Evolutionary conservation across 805 yeast genomes (phyloP).

Genomic region (Debaryomyces maramus): DNA sequence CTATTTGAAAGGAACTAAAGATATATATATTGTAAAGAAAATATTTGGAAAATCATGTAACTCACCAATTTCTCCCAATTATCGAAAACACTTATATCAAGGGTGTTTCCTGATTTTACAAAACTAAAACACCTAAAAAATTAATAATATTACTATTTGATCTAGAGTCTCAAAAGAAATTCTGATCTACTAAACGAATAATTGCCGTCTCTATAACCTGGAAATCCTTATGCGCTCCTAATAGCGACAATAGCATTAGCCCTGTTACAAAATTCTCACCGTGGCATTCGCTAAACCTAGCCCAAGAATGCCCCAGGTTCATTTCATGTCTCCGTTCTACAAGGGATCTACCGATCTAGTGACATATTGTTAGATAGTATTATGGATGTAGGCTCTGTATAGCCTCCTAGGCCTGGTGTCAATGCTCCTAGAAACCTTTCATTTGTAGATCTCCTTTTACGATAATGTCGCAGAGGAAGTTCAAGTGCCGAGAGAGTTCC

Average conservation of each 20-base stretch:
- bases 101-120: conserved; percentile 7
- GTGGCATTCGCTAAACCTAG: too few species aligned
- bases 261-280: too few species aligned
- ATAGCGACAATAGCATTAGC: background rate
- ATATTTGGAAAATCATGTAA: background rate
- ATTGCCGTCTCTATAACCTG: conserved; percentile 1
- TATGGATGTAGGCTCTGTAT: too few species aligned
- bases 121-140: conserved; percentile 2
- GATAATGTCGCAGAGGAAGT: too few species aligned
- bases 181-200: background rate
- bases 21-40: background rate
- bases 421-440: conserved; percentile 1
- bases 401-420: too few species aligned
- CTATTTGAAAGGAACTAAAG: background rate
- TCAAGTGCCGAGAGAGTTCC: too few species aligned
- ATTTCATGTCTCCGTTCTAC: too few species aligned
- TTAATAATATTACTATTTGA: background rate
- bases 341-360: too few species aligned
- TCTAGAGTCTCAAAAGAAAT: conserved; percentile 3
- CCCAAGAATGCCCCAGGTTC: too few species aligned
- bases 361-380: too few species aligned
- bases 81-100: conserved; percentile 5
- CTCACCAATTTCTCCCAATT: background rate
- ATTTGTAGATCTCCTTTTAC: background rate
- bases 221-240: background rate